Evolutionary conservation across 2,329 filamentous ascomycete species (phyloP).

Genomic region (Teratosphaeriaceae sp.): DNA sequence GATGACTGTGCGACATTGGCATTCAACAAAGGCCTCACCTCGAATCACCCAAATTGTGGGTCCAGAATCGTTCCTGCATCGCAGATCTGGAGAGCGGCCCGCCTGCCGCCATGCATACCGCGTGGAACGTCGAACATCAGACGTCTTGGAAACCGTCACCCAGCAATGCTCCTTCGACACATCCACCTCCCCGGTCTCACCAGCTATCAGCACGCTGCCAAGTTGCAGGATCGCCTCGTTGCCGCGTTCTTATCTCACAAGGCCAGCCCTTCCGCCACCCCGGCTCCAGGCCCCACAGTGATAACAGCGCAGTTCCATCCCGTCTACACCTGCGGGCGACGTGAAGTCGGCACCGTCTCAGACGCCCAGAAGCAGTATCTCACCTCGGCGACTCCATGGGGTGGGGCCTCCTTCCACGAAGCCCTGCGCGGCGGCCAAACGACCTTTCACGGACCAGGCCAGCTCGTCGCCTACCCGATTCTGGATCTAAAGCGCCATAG

Average conservation of each 20-base stretch:
- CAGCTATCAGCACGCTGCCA: slow-evolving; percentile 49
- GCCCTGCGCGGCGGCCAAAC: slow-evolving; percentile 82
- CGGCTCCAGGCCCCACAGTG: slow-evolving; percentile 59
- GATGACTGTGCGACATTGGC: too few relatives aligned
- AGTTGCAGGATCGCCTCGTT: slow-evolving; percentile 52
- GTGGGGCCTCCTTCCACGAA: slow-evolving; percentile 56
- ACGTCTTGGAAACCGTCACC: background rate
- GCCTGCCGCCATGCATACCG: slow-evolving; percentile 1
- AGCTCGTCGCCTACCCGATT: slow-evolving; percentile 87
- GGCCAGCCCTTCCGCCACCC: slow-evolving; percentile 32
- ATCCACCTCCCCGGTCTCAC: slow-evolving; percentile 51
- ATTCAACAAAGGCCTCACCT: too few relatives aligned
- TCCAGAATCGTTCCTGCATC: slow-evolving; percentile 2
- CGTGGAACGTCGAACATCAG: slow-evolving; percentile 5
- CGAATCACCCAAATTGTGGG: slow-evolving; percentile 7
- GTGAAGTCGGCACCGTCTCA: slow-evolving; percentile 55
- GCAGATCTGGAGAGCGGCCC: slow-evolving; percentile 2
- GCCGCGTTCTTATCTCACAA: slow-evolving; percentile 56
- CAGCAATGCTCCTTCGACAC: slow-evolving; percentile 50
- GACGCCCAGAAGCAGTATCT: slow-evolving; percentile 38
- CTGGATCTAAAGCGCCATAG: slow-evolving; percentile 67
- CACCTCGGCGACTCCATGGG: slow-evolving; percentile 25
- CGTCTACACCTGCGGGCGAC: slow-evolving; percentile 84
- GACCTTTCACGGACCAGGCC: slow-evolving; percentile 92
- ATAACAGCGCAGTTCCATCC: slow-evolving; percentile 77